Base-by-base conservation (phyloP, 2,329 filamentous ascomycete genomes). In the Fusarium poae region DNA sequence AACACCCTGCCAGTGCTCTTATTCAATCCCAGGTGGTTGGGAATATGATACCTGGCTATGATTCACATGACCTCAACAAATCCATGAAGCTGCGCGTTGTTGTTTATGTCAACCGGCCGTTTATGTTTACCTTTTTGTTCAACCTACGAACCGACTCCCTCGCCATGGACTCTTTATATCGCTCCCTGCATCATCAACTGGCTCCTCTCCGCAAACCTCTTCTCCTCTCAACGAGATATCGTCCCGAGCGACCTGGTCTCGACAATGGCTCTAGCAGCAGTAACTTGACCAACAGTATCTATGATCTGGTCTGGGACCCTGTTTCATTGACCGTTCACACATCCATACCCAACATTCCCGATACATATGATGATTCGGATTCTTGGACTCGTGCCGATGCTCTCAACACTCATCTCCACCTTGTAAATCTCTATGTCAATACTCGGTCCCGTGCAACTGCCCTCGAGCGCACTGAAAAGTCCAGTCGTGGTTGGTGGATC, bases 41-140 rank as follows among this genome's bases (percentile, higher is more conserved):
- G 18, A 77, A 75, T 32, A 75, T 77, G 70, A 65, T 77, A 15
- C 75, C 75, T 4, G 75, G 76, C 12, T 77, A 74, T 44, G 71
- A 74, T 52, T 76, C 76, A 3, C 86, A 86, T 68, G 85, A 88
- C 67, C 78, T 81, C 59, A 86, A 85, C 74, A 87, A 86, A 72
- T 80, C 82, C 3, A 82, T 83, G 61, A 87, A 85, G 70, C 77
- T 94, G 42, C 87, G 90, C 1, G 89, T 92, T 2, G 85, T 94
- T 9, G 86, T 94, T 50, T 94, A 94, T 74, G 86, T 90, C 45
- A 88, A 89, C 76, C 86, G 85, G 25, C 92, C 92, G 0, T 95
- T 95, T 78, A 86, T 95, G 48, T 94, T 92, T 76, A 87, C 90
- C 2, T 90, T 96, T 64, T 81, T 96, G 6, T 95, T 95, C 77